Evolutionary conservation across 108 stramenopile genomes (phyloP), one percentile per base, ranked within the genome.

Genomic region (Skeletonema grethae): DNA sequence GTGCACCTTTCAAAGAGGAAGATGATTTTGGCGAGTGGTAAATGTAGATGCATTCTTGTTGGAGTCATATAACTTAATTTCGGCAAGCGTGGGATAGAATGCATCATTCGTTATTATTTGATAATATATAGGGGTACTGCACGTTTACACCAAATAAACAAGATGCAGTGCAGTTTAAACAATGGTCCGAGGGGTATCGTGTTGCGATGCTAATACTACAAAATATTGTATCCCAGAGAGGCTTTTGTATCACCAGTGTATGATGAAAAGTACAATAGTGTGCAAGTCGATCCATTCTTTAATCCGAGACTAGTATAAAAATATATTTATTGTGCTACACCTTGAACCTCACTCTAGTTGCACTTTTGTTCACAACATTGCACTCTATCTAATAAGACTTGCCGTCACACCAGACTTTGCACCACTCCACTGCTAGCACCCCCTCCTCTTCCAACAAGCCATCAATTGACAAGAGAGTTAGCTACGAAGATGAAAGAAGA

Each of bases 1-100:
- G 91, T 9, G 89, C 87, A 28, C 87, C 85, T 9, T 63, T 58
- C 71, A 76, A 60, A 28, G 32, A 75, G 30, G 70, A 72, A 61
- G 70, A 58, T 36, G 79, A 58, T 32, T 76, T 59, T 20, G 63
- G 76, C 7, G 80, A 77, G 34, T 81, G 76, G 76, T 77, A 77
- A 53, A 69, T 13, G 41, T 13, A 8, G 9, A 2, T 53, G 22
- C 50, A 53, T 53, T 22, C 50, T 22, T 53, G 50, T 53, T 22
- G 22, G 22, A 53, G 22, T n/a, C n/a, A 4, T 8, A 53, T 53
- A 24, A 53, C 50, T 53, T 53, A 53, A 53, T 53, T 7, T 53
- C 50, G 22, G 50, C 50, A 5, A n/a, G 50, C 9, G 22, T 8
- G 50, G 6, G 50, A 53, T n/a, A 7, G 50, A 53, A 53, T 53